These are phyloP conservation scores for Phytophthora sansomeana DNA, from an alignment of 352 stramenopile genomes.

Conservation along the genomic window DNA sequence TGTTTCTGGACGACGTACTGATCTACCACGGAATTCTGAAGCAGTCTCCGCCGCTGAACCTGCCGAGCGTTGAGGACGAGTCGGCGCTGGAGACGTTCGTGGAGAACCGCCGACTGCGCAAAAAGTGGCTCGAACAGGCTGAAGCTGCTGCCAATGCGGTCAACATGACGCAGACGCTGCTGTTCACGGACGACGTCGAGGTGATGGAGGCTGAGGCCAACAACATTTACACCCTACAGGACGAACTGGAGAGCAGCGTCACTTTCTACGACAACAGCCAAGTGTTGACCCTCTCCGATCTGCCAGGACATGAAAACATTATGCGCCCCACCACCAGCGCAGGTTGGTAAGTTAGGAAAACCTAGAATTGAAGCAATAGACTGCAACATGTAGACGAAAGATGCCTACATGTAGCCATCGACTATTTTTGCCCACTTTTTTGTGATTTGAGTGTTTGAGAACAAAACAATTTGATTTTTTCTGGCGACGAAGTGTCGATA, in stretches of 20 bases:
- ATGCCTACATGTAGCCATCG: too few species aligned
- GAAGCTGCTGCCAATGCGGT: constrained; percentile 49
- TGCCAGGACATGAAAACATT: constrained; percentile 46
- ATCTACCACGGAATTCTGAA: constrained; percentile 72
- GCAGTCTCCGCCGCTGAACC: constrained; percentile 47
- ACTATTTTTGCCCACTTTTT: too few species aligned
- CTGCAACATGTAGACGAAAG: too few species aligned
- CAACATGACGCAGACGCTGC: constrained; percentile 72
- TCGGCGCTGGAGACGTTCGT: constrained; percentile 1
- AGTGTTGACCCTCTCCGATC: constrained; percentile 69
- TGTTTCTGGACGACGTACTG: constrained; percentile 87
- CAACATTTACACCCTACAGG: constrained; percentile 70
- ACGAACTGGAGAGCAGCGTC: constrained; percentile 66
- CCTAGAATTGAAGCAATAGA: too few species aligned
- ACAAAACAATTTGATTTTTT: too few species aligned
- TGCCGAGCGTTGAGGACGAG: constrained; percentile 36
- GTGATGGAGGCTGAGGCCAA: constrained; percentile 58
- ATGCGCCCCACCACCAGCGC: constrained; percentile 61
- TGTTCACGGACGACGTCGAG: constrained; percentile 79
- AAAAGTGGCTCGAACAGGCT: constrained; percentile 53
- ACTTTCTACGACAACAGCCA: constrained; percentile 83
- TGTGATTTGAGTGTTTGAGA: too few species aligned
- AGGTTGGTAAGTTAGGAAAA: constrained; percentile 27
- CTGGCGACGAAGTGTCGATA: too few species aligned
- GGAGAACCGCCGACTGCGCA: constrained; percentile 54